phyloP scores from a whole-genome alignment of 176 grass and related monocot species.

The Cocos nucifera region DNA sequence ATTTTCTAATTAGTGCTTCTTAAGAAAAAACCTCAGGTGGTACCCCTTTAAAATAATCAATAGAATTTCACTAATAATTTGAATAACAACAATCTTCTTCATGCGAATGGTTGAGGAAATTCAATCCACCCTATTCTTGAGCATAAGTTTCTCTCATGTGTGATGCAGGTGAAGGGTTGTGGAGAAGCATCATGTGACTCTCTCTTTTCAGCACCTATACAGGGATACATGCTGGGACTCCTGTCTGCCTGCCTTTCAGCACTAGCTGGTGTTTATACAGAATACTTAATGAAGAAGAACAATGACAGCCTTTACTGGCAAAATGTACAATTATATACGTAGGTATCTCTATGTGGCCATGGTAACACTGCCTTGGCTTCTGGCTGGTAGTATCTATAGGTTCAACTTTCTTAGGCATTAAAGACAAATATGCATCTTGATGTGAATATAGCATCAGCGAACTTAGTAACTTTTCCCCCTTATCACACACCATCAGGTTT shows the following conservation, averaged over 20 bases:
- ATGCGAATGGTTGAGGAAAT: too few relatives aligned
- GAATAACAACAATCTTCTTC: too few relatives aligned
- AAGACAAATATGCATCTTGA: too few relatives aligned
- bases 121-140: too few relatives aligned
- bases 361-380: not conserved
- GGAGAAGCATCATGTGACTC: conserved; percentile 75
- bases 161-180: conserved; percentile 84
- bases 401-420: too few relatives aligned
- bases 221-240: conserved; percentile 82
- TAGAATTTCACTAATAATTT: too few relatives aligned
- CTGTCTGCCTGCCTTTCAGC: conserved; percentile 96
- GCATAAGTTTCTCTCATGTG: not conserved
- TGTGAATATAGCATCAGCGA: too few relatives aligned
- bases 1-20: too few relatives aligned
- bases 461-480: too few relatives aligned
- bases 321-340: conserved; percentile 93
- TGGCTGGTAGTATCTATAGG: too few relatives aligned
- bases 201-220: conserved; percentile 74
- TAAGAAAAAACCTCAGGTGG: too few relatives aligned
- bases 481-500: conserved; percentile 43
- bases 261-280: conserved; percentile 83
- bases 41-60: too few relatives aligned
- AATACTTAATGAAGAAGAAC: conserved; percentile 99
- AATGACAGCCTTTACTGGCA: conserved; percentile 96
- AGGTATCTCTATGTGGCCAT: conserved; percentile 25